These are phyloP conservation scores for Caryopteris hybrid DNA, from an alignment of 305 asterid species.

Conservation along the genomic window DNA sequence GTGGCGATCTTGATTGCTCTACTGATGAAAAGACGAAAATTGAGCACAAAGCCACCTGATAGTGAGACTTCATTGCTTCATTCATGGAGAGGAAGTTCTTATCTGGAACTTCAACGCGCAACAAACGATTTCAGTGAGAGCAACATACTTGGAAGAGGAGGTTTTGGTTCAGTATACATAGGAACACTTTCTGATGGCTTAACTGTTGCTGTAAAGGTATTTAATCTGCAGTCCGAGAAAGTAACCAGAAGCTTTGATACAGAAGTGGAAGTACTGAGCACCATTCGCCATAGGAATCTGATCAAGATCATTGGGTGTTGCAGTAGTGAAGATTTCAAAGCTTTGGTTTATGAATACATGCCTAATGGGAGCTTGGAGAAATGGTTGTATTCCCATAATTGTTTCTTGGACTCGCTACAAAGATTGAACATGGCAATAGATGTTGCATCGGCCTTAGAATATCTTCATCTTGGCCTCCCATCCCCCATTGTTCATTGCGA, in stretches of 20 bases:
- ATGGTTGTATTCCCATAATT: conserved; percentile 19
- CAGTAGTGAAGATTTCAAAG: conserved; percentile 26
- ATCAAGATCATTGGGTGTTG: conserved; percentile 32
- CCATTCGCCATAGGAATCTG: conserved; percentile 35
- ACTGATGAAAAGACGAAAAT: conserved; percentile 13
- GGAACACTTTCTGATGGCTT: conserved; percentile 35
- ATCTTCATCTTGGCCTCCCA: conserved; percentile 23
- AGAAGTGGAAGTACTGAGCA: conserved; percentile 28
- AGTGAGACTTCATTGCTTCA: not conserved
- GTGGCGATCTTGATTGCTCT: not conserved
- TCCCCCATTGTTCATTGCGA: conserved; percentile 25
- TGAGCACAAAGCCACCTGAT: not conserved
- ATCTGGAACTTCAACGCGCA: conserved; percentile 25
- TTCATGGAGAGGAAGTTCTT: conserved; percentile 26
- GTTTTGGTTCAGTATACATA: conserved; percentile 35
- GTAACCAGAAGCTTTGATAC: conserved; percentile 24
- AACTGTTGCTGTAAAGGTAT: conserved; percentile 38
- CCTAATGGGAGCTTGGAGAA: conserved; percentile 36
- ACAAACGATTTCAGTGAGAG: conserved; percentile 25
- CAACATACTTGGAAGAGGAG: conserved; percentile 33
- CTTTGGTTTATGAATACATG: conserved; percentile 41
- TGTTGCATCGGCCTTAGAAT: conserved; percentile 22
- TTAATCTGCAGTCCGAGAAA: conserved; percentile 25
- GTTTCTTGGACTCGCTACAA: conserved; percentile 6
- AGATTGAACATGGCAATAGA: conserved; percentile 27